Percentiles rank a stretch among this genome's conserved stretches.
Evolutionary conservation across 2,329 filamentous ascomycete genomes (phyloP).

Genomic region (Penicillium sp.): DNA sequence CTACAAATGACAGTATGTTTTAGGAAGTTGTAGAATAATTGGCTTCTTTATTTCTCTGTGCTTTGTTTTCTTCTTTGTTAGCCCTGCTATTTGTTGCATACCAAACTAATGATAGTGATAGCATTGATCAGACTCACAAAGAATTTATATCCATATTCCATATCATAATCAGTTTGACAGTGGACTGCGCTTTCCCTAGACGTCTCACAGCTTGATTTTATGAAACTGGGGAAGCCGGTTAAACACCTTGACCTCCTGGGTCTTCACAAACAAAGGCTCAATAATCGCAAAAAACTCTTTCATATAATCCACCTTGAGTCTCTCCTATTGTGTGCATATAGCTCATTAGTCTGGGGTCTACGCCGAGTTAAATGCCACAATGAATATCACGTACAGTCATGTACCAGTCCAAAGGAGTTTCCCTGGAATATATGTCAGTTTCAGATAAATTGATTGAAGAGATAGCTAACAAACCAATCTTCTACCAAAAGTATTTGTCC

Average conservation of each 20-base stretch:
- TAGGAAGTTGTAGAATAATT: too few relatives aligned
- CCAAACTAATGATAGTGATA: too few relatives aligned
- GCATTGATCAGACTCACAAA: too few relatives aligned
- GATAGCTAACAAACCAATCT: conserved; percentile 31
- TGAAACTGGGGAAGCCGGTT: conserved; percentile 20
- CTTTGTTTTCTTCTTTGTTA: too few relatives aligned
- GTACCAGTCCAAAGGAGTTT: conserved; percentile 15
- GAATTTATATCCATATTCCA: too few relatives aligned
- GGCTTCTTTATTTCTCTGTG: too few relatives aligned
- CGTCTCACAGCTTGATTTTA: background rate
- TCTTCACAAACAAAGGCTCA: conserved; percentile 39
- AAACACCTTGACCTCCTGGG: conserved; percentile 30
- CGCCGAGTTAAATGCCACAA: conserved; percentile 23
- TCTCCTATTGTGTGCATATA: background rate
- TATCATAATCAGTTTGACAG: too few relatives aligned
- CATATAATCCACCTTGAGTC: conserved; percentile 40
- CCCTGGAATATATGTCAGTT: background rate
- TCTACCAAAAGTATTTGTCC: conserved; percentile 40
- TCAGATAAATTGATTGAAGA: background rate
- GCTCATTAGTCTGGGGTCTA: background rate
- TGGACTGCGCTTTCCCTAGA: too few relatives aligned
- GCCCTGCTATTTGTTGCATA: too few relatives aligned
- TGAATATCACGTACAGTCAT: background rate
- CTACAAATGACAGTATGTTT: too few relatives aligned
- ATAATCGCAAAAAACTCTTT: conserved; percentile 38